Conservation (phyloP, 345 rosid genomes). For the Melaleuca alternifolia region DNA sequence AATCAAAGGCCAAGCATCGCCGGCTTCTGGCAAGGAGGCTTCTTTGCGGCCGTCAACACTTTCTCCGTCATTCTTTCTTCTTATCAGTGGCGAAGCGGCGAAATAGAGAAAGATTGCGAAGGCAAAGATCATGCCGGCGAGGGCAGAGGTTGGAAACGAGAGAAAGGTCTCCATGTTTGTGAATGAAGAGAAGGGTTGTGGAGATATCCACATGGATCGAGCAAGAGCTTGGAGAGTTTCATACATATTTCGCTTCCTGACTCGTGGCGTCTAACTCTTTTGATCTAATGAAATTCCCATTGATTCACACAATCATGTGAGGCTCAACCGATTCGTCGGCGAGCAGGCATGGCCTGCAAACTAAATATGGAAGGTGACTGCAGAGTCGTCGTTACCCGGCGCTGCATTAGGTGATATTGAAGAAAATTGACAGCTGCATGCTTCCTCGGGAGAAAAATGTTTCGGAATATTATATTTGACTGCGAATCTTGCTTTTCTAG, state of each 20-base stretch:
- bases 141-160: not conserved
- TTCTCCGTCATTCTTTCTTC: not conserved
- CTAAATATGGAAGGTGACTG: not conserved
- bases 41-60: not conserved
- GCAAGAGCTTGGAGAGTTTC: too few species aligned
- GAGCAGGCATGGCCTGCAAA: not conserved
- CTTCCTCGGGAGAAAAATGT: not conserved
- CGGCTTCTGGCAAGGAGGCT: not conserved
- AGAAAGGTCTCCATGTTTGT: not conserved
- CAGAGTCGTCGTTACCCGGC: not conserved
- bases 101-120: not conserved
- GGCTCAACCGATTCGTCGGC: not conserved
- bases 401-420: not conserved
- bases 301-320: too few species aligned
- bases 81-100: not conserved
- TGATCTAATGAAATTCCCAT: too few species aligned
- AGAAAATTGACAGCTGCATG: not conserved
- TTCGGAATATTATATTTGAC: not conserved
- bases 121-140: not conserved
- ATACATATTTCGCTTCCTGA: too few species aligned
- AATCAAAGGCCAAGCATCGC: not conserved
- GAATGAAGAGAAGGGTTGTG: not conserved
- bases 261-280: too few species aligned
- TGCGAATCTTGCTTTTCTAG: not conserved
- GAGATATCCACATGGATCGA: not conserved